These are phyloP conservation scores for Suhomyces ambrosiae DNA, from an alignment of 1,139 yeast species.

Conservation along the genomic window DNA sequence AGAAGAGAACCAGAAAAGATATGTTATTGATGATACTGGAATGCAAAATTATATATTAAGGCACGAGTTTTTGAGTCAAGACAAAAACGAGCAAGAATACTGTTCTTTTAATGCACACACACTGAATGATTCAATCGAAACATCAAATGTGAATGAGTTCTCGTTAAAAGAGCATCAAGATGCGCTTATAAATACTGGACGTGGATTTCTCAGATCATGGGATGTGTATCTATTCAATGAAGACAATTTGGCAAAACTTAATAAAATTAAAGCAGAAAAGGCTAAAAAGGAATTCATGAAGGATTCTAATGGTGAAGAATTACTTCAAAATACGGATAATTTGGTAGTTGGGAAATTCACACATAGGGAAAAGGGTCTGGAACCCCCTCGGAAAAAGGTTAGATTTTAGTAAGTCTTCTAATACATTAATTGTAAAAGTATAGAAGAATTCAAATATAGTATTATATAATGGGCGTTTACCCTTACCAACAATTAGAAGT, in stretches of 20 bases:
- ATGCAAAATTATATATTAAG: conserved; percentile 58
- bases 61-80: conserved; percentile 47
- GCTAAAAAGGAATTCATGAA: conserved; percentile 20
- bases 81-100: conserved; percentile 30
- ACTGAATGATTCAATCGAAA: conserved; percentile 5
- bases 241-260: conserved; percentile 41
- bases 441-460: too few relatives aligned
- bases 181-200: not conserved
- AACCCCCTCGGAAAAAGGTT: conserved; percentile 24
- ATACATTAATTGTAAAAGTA: too few relatives aligned
- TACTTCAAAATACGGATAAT: conserved; percentile 8
- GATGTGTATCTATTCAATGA: conserved; percentile 45
- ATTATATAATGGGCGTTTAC: too few relatives aligned
- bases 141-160: conserved; percentile 19
- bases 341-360: not conserved
- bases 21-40: conserved; percentile 56
- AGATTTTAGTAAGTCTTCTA: conserved; percentile 24
- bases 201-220: conserved; percentile 36
- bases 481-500: too few relatives aligned
- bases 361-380: not conserved
- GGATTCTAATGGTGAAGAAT: conserved; percentile 14
- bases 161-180: conserved; percentile 27
- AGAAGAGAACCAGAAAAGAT: conserved; percentile 25
- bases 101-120: conserved; percentile 30
- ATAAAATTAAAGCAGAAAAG: conserved; percentile 28